A percentile compares a stretch with the other conserved stretches of the same genome.
Conservation (phyloP, 148 eudicot species). For the Cornus suecica region DNA sequence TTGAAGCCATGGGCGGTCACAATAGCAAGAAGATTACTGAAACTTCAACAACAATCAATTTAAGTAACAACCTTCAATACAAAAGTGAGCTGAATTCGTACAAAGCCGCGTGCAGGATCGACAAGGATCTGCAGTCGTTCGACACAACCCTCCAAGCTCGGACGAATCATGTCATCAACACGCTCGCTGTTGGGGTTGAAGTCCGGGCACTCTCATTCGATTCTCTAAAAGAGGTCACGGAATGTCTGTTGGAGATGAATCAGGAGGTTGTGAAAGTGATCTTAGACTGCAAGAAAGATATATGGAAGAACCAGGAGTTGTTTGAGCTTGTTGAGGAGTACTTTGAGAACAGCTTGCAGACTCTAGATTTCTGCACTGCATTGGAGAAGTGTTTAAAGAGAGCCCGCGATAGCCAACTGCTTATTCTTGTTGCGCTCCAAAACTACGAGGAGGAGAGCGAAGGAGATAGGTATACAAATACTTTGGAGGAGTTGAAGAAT, state of each 20-base stretch:
- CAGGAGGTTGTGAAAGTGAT: constrained; percentile 95
- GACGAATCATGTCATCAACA: constrained; percentile 66
- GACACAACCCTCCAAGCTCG: constrained; percentile 66
- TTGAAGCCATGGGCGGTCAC: constrained; percentile 66
- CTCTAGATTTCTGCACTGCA: constrained; percentile 89
- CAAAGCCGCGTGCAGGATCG: constrained; percentile 70
- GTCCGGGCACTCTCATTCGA: constrained; percentile 79
- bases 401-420: constrained; percentile 69
- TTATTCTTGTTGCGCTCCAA: constrained; percentile 79
- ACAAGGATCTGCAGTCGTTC: constrained; percentile 61
- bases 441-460: constrained; percentile 70
- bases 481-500: constrained; percentile 70
- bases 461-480: constrained; percentile 45
- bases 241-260: constrained; percentile 88
- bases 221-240: constrained; percentile 87
- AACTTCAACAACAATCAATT: constrained; percentile 41
- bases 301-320: constrained; percentile 89
- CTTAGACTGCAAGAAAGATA: constrained; percentile 88
- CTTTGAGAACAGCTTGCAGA: constrained; percentile 84
- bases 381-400: constrained; percentile 85
- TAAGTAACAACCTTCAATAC: constrained; percentile 43
- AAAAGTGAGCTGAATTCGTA: constrained; percentile 63
- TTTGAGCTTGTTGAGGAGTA: constrained; percentile 97
- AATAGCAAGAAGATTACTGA: constrained; percentile 66
- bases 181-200: constrained; percentile 76